Conservation (phyloP, 345 rosid genomes). For the Litchi chinensis region DNA sequence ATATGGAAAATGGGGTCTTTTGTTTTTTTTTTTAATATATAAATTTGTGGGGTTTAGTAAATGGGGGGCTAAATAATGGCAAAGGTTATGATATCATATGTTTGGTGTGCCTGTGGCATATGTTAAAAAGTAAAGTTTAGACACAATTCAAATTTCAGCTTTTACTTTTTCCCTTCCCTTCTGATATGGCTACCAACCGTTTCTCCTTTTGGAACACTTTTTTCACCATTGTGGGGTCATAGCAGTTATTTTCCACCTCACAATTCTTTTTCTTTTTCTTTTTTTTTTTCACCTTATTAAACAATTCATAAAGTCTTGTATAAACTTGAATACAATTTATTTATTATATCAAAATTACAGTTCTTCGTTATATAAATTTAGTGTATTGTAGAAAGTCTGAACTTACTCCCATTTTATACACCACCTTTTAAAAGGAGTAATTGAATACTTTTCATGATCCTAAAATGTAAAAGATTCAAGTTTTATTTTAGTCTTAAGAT, state of each 20-base stretch:
- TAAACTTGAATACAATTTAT: too few species aligned
- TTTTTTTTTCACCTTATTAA: constrained; percentile 9
- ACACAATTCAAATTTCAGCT: constrained; percentile 62
- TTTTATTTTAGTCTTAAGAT: too few species aligned
- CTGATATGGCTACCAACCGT: constrained; percentile 46
- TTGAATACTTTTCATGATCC: too few species aligned
- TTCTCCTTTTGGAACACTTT: constrained; percentile 40
- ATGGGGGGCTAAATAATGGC: constrained; percentile 60
- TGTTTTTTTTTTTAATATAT: not conserved
- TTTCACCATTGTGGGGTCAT: constrained; percentile 45
- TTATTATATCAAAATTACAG: too few species aligned
- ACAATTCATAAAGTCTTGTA: too few species aligned
- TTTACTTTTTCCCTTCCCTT: constrained; percentile 38
- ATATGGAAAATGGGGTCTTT: constrained; percentile 37
- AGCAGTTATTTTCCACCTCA: constrained; percentile 1
- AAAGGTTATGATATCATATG: constrained; percentile 43
- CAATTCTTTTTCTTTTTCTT: too few species aligned
- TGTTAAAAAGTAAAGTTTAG: constrained; percentile 27
- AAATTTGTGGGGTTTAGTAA: constrained; percentile 32
- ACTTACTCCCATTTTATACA: too few species aligned
- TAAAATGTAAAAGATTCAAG: too few species aligned
- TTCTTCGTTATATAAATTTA: too few species aligned
- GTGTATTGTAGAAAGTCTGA: too few species aligned
- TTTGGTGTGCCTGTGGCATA: constrained; percentile 25
- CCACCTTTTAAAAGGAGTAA: too few species aligned